A percentile compares a stretch with the other conserved stretches of the same genome.
phyloP scores from a whole-genome alignment of 2,329 filamentous ascomycete genomes.

The Monilinia fructigena region DNA sequence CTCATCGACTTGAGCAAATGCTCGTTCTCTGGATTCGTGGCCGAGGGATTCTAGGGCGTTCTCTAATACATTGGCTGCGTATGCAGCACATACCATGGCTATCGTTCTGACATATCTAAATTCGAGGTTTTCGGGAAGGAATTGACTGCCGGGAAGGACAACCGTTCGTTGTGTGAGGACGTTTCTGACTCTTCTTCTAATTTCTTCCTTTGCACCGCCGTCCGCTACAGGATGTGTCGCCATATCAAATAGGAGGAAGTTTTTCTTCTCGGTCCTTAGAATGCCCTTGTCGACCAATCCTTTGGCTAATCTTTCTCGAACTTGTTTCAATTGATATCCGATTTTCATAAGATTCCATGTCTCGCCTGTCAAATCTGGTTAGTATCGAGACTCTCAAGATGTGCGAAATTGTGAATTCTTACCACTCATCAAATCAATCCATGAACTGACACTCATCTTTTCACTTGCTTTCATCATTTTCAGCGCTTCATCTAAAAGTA shows the following conservation, averaged over 20 bases:
- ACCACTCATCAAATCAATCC: slow-evolving; percentile 99
- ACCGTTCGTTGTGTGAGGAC: slow-evolving; percentile 92
- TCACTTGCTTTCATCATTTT: slow-evolving; percentile 99
- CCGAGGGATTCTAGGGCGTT: slow-evolving; percentile 93
- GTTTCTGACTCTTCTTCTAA: slow-evolving; percentile 86
- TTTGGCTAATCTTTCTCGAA: slow-evolving; percentile 94
- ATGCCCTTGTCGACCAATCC: slow-evolving; percentile 98
- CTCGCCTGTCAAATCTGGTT: slow-evolving; percentile 62
- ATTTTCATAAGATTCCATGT: slow-evolving; percentile 99
- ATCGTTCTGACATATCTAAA: slow-evolving; percentile 91
- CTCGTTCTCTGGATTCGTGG: slow-evolving; percentile 89
- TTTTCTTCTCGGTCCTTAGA: slow-evolving; percentile 96
- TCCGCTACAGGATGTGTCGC: slow-evolving; percentile 97
- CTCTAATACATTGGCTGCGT: slow-evolving; percentile 96
- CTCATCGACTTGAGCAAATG: slow-evolving; percentile 96
- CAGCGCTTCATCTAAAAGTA: slow-evolving; percentile 92
- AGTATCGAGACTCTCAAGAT: slow-evolving; percentile 17
- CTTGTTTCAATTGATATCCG: slow-evolving; percentile 98
- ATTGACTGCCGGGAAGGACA: slow-evolving; percentile 80
- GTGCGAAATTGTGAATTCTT: slow-evolving; percentile 25
- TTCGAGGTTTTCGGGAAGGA: slow-evolving; percentile 90
- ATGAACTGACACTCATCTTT: slow-evolving; percentile 99
- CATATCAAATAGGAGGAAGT: slow-evolving; percentile 99
- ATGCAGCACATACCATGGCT: slow-evolving; percentile 95
- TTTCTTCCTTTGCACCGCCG: slow-evolving; percentile 95